Percentiles rank a stretch among this genome's conserved stretches.
Conservation (phyloP, 2,329 filamentous ascomycete species). For the Colletotrichum orbiculare region DNA sequence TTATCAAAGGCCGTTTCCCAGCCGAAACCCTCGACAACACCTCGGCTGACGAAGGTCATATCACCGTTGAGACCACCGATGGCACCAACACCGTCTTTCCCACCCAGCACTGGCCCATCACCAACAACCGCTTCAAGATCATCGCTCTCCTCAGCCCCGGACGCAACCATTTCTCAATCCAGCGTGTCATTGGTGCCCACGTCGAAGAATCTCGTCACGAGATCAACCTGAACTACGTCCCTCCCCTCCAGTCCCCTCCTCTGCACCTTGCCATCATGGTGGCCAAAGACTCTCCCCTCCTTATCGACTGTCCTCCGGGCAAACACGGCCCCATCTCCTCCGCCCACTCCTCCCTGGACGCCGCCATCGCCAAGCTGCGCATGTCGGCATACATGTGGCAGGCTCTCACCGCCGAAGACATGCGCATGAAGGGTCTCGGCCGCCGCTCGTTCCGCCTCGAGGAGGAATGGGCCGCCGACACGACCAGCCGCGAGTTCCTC, state of each 20-base stretch:
- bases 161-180: conserved; percentile 17
- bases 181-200: neutral
- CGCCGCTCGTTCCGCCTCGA: conserved; percentile 78
- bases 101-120: conserved; percentile 21
- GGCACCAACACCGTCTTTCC: conserved; percentile 20
- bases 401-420: conserved; percentile 79
- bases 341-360: conserved; percentile 62
- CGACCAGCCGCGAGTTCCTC: conserved; percentile 58
- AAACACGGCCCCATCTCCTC: conserved; percentile 68
- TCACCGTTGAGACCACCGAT: conserved; percentile 8
- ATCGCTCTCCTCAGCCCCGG: conserved; percentile 26
- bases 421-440: conserved; percentile 75
- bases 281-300: conserved; percentile 75
- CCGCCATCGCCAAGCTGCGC: conserved; percentile 76
- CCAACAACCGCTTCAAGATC: conserved; percentile 17
- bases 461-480: conserved; percentile 78
- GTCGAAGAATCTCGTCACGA: neutral
- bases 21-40: neutral
- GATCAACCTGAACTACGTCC: conserved; percentile 60
- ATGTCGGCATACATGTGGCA: conserved; percentile 83
- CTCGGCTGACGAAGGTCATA: neutral
- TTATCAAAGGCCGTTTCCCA: conserved; percentile 17
- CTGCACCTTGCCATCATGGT: conserved; percentile 77
- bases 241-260: conserved; percentile 67
- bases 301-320: conserved; percentile 73